Conservation (phyloP, 2,329 filamentous ascomycete species). For the Fusarium protoensiforme region DNA sequence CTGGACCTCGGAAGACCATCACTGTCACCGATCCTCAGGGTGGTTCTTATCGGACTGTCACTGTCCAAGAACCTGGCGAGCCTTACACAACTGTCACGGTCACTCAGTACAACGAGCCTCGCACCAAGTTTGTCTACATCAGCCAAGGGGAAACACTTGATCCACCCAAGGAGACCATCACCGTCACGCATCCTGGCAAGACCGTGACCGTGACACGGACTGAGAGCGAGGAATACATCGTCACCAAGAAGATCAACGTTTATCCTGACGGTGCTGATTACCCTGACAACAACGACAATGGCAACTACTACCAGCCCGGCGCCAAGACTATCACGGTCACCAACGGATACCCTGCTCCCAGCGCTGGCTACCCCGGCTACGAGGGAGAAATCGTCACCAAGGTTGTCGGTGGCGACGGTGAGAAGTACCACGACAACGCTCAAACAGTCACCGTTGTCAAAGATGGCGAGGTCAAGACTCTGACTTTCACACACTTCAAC, state of each 20-base stretch:
- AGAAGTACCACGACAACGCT: not conserved
- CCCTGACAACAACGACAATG: not conserved
- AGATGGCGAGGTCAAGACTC: slow-evolving; percentile 31
- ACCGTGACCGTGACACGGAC: slow-evolving; percentile 41
- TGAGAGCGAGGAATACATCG: slow-evolving; percentile 31
- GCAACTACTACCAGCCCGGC: slow-evolving; percentile 9
- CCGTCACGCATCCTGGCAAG: slow-evolving; percentile 36
- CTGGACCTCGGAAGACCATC: slow-evolving; percentile 23
- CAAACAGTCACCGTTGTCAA: slow-evolving; percentile 30
- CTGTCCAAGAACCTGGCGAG: slow-evolving; percentile 22
- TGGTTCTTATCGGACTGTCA: slow-evolving; percentile 26
- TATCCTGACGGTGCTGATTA: slow-evolving; percentile 10
- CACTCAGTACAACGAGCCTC: slow-evolving; percentile 23
- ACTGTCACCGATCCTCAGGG: slow-evolving; percentile 28
- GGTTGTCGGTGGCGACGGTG: not conserved
- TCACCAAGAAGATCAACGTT: slow-evolving; percentile 36
- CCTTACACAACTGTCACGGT: slow-evolving; percentile 28
- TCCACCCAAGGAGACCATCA: slow-evolving; percentile 42
- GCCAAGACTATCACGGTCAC: slow-evolving; percentile 29
- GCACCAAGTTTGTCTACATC: slow-evolving; percentile 32
- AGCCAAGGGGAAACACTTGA: slow-evolving; percentile 30
- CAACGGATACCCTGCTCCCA: slow-evolving; percentile 18
- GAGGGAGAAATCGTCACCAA: slow-evolving; percentile 22
- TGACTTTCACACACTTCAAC: slow-evolving; percentile 23
- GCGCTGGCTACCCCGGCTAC: slow-evolving; percentile 18